phyloP scores from a whole-genome alignment of 2,329 filamentous ascomycete genomes.

The Alternaria infectoria region DNA sequence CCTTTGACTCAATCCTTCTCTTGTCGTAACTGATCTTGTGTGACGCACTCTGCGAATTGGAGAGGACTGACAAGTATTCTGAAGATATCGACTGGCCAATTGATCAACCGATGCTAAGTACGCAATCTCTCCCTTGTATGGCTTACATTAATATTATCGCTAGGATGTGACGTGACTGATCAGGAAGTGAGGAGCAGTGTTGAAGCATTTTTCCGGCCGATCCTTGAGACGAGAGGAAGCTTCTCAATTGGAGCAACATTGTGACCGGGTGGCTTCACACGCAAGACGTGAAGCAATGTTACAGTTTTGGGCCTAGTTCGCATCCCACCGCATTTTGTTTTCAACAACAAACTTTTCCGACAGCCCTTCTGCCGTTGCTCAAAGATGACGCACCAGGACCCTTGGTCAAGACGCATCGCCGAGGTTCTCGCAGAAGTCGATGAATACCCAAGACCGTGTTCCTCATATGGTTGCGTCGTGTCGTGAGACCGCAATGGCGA shows the following conservation, averaged over 20 bases:
- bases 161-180: not conserved
- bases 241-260: not conserved
- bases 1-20: not conserved
- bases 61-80: not conserved
- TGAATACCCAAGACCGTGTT: rapidly evolving
- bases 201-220: too few relatives aligned
- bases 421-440: not conserved
- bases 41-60: not conserved
- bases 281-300: not conserved
- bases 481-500: not conserved
- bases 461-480: not conserved
- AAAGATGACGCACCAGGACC: not conserved
- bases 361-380: not conserved
- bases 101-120: not conserved
- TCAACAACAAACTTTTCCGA: not conserved
- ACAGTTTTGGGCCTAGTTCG: not conserved
- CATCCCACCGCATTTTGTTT: not conserved
- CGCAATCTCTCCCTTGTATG: not conserved
- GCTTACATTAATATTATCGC: not conserved
- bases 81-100: not conserved
- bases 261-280: not conserved
- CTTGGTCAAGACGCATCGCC: not conserved
- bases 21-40: not conserved
- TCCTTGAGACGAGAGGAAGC: not conserved
- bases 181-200: not conserved